These are phyloP conservation scores for Prillingera fragicola DNA, from an alignment of 1,284 basidiomycete genomes.

Conservation along the genomic window DNA sequence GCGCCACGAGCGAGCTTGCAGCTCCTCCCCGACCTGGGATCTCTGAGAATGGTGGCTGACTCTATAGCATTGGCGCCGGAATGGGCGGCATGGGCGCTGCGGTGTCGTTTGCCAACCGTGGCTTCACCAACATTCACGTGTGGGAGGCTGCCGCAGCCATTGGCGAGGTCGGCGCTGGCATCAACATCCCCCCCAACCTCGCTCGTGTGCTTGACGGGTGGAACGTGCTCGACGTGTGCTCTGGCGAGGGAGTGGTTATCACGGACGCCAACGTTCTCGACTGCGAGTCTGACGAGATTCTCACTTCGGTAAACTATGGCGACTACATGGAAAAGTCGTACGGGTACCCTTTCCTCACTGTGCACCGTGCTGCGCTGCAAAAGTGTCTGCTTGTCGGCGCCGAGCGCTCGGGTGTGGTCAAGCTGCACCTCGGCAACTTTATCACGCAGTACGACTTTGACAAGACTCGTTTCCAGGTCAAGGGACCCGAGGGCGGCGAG, in stretches of 20 bases:
- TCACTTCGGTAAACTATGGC: slow-evolving; percentile 32
- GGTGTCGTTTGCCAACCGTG: slow-evolving; percentile 31
- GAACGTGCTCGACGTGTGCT: slow-evolving; percentile 28
- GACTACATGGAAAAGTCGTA: slow-evolving; percentile 34
- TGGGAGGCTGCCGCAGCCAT: slow-evolving; percentile 33
- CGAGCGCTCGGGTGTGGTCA: slow-evolving; percentile 26
- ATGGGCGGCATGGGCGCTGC: slow-evolving; percentile 39
- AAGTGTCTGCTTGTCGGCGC: slow-evolving; percentile 32
- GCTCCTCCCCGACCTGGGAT: not conserved
- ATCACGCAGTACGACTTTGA: slow-evolving; percentile 41
- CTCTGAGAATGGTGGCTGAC: too few species aligned
- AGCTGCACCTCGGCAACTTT: slow-evolving; percentile 29
- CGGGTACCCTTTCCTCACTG: slow-evolving; percentile 36
- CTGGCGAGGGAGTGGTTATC: slow-evolving; percentile 26
- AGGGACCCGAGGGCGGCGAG: slow-evolving; percentile 5
- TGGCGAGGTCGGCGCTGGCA: slow-evolving; percentile 42
- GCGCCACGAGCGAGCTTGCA: not conserved
- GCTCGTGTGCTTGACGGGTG: slow-evolving; percentile 28
- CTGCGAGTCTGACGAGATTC: slow-evolving; percentile 31
- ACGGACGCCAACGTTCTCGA: slow-evolving; percentile 10
- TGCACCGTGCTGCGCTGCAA: slow-evolving; percentile 44
- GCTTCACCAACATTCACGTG: slow-evolving; percentile 35
- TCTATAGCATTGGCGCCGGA: slow-evolving; percentile 25
- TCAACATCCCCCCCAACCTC: slow-evolving; percentile 40
- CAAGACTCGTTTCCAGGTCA: slow-evolving; percentile 30